Base-by-base conservation (phyloP, 345 rosid species). In the Microcos paniculata region DNA sequence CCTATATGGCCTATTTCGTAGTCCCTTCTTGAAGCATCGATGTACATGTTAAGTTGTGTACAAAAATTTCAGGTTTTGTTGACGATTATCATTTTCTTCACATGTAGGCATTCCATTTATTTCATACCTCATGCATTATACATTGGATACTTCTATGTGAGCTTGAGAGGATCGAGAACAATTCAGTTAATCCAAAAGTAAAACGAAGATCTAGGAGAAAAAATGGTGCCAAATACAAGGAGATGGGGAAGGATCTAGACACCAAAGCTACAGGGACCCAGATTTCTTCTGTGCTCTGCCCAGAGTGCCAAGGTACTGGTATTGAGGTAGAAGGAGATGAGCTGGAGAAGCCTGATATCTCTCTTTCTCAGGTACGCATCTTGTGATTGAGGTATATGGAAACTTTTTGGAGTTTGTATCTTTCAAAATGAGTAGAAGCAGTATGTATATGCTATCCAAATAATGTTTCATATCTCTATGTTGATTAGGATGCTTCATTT, bases 281-380 rank as follows among this genome's bases (percentile, higher is more conserved):
- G 70, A 85, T 91, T 77, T 81, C 80, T 66, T 91, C 90, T 11
- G 88, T 86, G 35, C 89, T 94, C 88, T 96, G 97, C 80, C 94
- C 99, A 70, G 94, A 92, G 85, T 96, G 97, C 81, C 99, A 92
- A 81, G 98, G 99, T 73, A 92, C 97, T 9, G 95, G 98, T 49
- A 71, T 85, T 31, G 59, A 82, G 28, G 63, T 90, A 55, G 88
- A 89, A 52, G 90, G 89, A 72, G 87, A 82, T 72, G 84, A 76
- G 52, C 84, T 86, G 69, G 97, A 96, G 91, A 82, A 77, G 70
- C 90, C 89, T 76, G 77, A 79, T 68, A 61, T 88, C 72, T 83
- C 91, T 10, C 95, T 92, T 75, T 87, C 97, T 48, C 95, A 93
- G 97, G 99, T 96, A 84, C 81, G 79, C 67, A 42, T 72, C 35